These are phyloP conservation scores for Fomitopsis serialis DNA, from an alignment of 768 basidiomycete genomes.

Conservation along the genomic window DNA sequence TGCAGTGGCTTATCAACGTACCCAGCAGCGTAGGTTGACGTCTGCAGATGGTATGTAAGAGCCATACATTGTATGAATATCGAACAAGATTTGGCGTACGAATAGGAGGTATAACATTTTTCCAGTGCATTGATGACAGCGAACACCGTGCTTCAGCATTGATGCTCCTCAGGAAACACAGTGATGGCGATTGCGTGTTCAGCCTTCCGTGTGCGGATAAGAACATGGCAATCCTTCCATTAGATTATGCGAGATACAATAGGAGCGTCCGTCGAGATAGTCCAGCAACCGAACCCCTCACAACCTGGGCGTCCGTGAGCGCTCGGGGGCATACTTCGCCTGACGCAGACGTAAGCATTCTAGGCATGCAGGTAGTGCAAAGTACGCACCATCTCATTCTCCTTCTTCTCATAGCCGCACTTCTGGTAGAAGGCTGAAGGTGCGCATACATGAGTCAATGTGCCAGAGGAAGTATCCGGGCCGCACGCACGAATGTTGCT, in stretches of 20 bases:
- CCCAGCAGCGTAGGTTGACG: no score
- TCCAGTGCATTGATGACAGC: no score
- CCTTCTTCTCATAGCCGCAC: slow-evolving; percentile 89
- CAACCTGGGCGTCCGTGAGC: slow-evolving; percentile 32
- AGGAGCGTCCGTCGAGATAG: neutral
- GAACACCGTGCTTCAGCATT: no score
- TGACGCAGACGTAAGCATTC: slow-evolving; percentile 18
- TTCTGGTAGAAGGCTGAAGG: slow-evolving; percentile 90
- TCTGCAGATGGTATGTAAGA: no score
- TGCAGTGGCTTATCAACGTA: no score
- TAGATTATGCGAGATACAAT: neutral
- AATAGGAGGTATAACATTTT: no score
- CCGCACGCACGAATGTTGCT: slow-evolving; percentile 79
- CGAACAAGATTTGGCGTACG: no score
- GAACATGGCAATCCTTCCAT: neutral
- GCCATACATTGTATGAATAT: no score
- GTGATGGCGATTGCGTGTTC: no score
- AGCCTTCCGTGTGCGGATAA: no score
- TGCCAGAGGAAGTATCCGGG: neutral
- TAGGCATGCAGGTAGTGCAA: neutral
- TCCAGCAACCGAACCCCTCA: slow-evolving; percentile 13
- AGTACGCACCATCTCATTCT: slow-evolving; percentile 78
- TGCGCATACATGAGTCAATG: neutral
- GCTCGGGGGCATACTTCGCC: slow-evolving; percentile 57
- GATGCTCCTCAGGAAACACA: no score